Base-by-base conservation (phyloP, 2,329 filamentous ascomycete species). In the Coniochaeta hoffmannii region DNA sequence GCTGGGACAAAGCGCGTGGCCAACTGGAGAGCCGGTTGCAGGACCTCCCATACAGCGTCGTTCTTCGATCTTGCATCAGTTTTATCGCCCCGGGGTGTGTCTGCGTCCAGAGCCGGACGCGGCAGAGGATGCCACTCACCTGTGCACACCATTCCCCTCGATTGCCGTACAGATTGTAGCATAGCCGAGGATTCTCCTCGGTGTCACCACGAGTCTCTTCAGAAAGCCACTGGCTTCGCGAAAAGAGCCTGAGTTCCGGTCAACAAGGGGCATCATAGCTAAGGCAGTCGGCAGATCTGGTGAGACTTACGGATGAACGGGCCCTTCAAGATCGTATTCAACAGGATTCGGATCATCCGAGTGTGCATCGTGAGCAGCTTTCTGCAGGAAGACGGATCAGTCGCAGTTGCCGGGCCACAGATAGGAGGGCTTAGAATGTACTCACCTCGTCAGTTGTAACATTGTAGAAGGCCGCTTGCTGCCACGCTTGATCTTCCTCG, bases 11-110 rank as follows among this genome's bases (percentile, higher is more conserved):
- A 46, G 8, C 57, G 55, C 1, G 58, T 54, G 24, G 36, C 56
- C 15, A 60, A 32, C 11, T 60, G 58, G 3, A 61, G 32, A 3
- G 55, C 58, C 17, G 59, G 59, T 17, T 61, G 59, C 1, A 61
- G 17, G 1, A 56, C 59, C 38, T 7, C 35, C 58, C 59, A 60
- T 14, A 61, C 19, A 22, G 41, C 5, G 2, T 60, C 53, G 8
- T 60, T 46, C 19, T 53, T 15, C 52, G 52, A 19, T 19, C 10
- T 22, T 22, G 34, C 35, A 50, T 26, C 1, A 56, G 35, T 9
- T 28, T n/a, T n/a, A 5, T n/a, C 22, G 17, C 9, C 14, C 17
- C n/a, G 8, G 26, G 0, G 24, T 7, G 17, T 19, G 17, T 41
- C 36, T 19, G 17, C 15, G n/a, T 31, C 6, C 1, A n/a, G 26